Percentiles rank a stretch among this genome's conserved stretches.
Conservation (phyloP, 139 green algal species). For the Coelastrella sp. region DNA sequence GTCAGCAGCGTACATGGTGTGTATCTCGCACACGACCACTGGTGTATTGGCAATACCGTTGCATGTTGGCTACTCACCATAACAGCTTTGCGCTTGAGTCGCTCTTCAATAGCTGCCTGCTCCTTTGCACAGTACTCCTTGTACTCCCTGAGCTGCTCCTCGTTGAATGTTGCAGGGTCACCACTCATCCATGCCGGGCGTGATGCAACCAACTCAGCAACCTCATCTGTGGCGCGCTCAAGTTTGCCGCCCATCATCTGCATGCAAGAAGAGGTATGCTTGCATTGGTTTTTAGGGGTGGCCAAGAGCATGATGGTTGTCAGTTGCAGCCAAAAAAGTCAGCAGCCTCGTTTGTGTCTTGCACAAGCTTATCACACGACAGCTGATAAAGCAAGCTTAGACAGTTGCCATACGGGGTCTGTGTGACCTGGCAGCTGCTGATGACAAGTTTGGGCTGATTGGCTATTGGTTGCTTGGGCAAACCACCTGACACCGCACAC, state of each 20-base stretch:
- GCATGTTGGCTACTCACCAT: conserved; percentile 30
- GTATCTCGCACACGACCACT: too few species aligned
- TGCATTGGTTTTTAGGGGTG: not conserved
- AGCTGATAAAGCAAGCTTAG: too few species aligned
- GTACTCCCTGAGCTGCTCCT: conserved; percentile 50
- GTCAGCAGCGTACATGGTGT: too few species aligned
- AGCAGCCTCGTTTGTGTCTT: too few species aligned
- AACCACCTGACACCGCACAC: too few species aligned
- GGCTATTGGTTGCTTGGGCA: too few species aligned
- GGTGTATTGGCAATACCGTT: not conserved
- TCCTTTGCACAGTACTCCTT: conserved; percentile 48
- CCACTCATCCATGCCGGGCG: conserved; percentile 45
- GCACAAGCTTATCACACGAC: too few species aligned
- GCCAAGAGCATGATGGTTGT: not conserved
- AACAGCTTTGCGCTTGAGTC: conserved; percentile 43
- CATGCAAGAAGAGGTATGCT: not conserved
- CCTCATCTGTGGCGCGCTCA: conserved; percentile 27
- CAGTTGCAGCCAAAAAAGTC: too few species aligned
- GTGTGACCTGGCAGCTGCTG: too few species aligned
- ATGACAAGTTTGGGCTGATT: too few species aligned
- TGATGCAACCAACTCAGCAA: conserved; percentile 36
- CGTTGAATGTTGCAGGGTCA: conserved; percentile 24
- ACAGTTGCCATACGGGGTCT: too few species aligned
- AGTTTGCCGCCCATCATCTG: conserved; percentile 49
- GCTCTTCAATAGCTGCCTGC: conserved; percentile 48